Conservation (phyloP, 371 early-diverging fungal species). For the Apophysomyces variabilis region DNA sequence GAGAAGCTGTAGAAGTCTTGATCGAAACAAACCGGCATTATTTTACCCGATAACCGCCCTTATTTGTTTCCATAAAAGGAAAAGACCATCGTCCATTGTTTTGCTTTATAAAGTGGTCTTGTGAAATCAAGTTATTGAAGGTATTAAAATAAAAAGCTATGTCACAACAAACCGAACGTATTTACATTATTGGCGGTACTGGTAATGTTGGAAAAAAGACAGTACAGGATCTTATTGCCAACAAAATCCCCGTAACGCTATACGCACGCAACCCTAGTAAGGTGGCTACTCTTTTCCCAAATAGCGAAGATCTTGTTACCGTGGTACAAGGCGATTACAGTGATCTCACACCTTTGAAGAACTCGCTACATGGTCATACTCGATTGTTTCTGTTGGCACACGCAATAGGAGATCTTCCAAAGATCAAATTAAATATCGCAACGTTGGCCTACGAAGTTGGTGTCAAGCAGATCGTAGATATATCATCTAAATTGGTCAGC, state of each 20-base stretch:
- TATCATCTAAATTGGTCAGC: conserved; percentile 25
- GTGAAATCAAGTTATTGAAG: too few species aligned
- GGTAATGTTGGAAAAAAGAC: conserved; percentile 28
- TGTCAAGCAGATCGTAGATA: conserved; percentile 37
- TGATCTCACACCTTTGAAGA: conserved; percentile 20
- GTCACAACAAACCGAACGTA: conserved; percentile 4
- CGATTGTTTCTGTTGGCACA: conserved; percentile 27
- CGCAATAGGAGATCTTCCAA: conserved; percentile 12
- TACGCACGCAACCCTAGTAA: conserved; percentile 30
- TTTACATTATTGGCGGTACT: conserved; percentile 34
- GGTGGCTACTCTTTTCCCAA: conserved; percentile 13
- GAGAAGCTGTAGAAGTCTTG: too few species aligned
- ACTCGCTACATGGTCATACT: conserved; percentile 34
- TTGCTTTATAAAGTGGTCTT: too few species aligned
- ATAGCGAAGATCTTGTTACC: neutral
- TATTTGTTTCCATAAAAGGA: too few species aligned
- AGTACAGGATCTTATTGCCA: conserved; percentile 18
- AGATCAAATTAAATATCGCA: conserved; percentile 19
- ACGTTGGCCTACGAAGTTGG: conserved; percentile 34
- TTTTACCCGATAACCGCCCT: too few species aligned
- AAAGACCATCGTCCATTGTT: too few species aligned
- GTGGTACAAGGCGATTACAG: conserved; percentile 32
- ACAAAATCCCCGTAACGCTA: conserved; percentile 21
- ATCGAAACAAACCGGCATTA: too few species aligned
- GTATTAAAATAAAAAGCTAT: neutral